Evolutionary conservation across 1,284 basidiomycete species (phyloP).

Genomic region (Gymnopus androsaceus): DNA sequence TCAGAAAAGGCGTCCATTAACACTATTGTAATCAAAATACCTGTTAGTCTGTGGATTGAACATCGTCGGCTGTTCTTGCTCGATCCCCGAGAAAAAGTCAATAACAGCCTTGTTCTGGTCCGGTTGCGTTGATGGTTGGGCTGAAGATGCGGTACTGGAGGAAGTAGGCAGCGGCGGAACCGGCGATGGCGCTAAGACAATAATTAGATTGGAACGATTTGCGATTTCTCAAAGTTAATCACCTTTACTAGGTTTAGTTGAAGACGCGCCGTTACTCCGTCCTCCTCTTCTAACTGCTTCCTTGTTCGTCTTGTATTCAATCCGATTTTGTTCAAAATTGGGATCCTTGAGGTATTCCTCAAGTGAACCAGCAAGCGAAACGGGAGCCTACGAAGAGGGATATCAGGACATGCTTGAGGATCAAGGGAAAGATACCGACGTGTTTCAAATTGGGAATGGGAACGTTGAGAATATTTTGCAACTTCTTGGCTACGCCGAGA

Average conservation of each 20-base stretch:
- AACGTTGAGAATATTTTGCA: slow-evolving; percentile 91
- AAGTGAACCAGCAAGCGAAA: slow-evolving; percentile 88
- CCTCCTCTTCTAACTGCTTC: slow-evolving; percentile 61
- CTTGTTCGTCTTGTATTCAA: slow-evolving; percentile 90
- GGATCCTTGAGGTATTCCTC: slow-evolving; percentile 96
- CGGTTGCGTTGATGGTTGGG: slow-evolving; percentile 11
- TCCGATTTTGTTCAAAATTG: slow-evolving; percentile 92
- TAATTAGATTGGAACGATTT: background rate
- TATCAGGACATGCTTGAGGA: background rate
- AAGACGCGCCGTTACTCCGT: slow-evolving; percentile 27
- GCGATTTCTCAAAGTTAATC: background rate
- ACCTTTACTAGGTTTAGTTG: slow-evolving; percentile 18
- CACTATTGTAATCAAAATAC: slow-evolving; percentile 31
- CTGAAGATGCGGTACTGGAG: slow-evolving; percentile 25
- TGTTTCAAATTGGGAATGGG: slow-evolving; percentile 94
- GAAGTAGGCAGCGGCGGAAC: slow-evolving; percentile 25
- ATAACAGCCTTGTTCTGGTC: slow-evolving; percentile 49
- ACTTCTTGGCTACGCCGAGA: slow-evolving; percentile 88
- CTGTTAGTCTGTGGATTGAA: slow-evolving; percentile 66
- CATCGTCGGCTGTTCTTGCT: slow-evolving; percentile 77
- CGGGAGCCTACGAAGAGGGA: slow-evolving; percentile 69
- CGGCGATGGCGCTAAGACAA: slow-evolving; percentile 17
- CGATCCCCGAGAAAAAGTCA: slow-evolving; percentile 94
- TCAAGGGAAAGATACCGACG: slow-evolving; percentile 45
- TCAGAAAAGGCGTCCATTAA: slow-evolving; percentile 14